A percentile compares a stretch with the other conserved stretches of the same genome.
Conservation (phyloP, 768 basidiomycete species). For the Kwoniella sp. region DNA sequence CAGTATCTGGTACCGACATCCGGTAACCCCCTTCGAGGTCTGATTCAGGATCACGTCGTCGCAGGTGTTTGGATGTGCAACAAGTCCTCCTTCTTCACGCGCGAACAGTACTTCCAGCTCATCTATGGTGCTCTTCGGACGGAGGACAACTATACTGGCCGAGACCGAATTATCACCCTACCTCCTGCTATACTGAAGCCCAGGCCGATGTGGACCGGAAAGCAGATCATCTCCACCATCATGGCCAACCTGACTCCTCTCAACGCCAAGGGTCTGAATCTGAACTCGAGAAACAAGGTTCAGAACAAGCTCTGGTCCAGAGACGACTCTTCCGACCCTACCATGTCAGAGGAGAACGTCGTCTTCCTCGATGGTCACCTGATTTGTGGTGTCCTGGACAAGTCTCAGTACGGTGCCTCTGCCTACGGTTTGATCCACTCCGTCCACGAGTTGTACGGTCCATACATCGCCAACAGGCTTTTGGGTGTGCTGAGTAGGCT, state of each 20-base stretch:
- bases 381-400: slow-evolving; percentile 89
- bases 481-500: slow-evolving; percentile 88
- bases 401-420: slow-evolving; percentile 92
- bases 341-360: slow-evolving; percentile 70
- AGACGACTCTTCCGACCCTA: slow-evolving; percentile 54
- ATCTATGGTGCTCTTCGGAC: slow-evolving; percentile 90
- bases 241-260: slow-evolving; percentile 83
- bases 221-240: slow-evolving; percentile 94
- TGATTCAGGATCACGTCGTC: slow-evolving; percentile 98
- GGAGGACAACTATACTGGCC: slow-evolving; percentile 65
- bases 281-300: slow-evolving; percentile 82
- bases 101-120: slow-evolving; percentile 93
- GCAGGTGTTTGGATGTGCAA: slow-evolving; percentile 99
- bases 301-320: slow-evolving; percentile 71
- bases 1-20: slow-evolving; percentile 99
- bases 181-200: slow-evolving; percentile 94
- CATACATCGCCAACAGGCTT: slow-evolving; percentile 80
- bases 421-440: slow-evolving; percentile 97
- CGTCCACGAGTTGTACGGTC: slow-evolving; percentile 89
- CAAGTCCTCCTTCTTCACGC: slow-evolving; percentile 87
- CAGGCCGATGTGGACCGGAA: slow-evolving; percentile 88
- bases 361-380: slow-evolving; percentile 93
- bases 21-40: slow-evolving; percentile 90
- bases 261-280: slow-evolving; percentile 72
- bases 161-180: slow-evolving; percentile 68